These are phyloP conservation scores for Heracleum sosnowskyi DNA, from an alignment of 129 eudicot species.

Conservation along the genomic window DNA sequence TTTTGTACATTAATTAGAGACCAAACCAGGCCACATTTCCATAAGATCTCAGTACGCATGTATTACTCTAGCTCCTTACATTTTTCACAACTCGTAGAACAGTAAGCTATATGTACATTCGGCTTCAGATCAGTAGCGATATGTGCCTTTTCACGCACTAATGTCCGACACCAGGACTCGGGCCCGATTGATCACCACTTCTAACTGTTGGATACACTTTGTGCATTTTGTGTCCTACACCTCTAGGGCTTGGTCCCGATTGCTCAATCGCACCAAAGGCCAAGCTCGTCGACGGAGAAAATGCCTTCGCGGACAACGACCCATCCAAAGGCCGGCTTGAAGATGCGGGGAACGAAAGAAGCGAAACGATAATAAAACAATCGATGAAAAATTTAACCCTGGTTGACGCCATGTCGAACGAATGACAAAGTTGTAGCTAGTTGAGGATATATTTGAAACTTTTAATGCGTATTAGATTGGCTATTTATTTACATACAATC, in stretches of 20 bases:
- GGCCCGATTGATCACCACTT: background rate
- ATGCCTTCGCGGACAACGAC: background rate
- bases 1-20: too few species aligned
- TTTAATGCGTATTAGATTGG: background rate
- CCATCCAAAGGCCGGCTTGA: background rate
- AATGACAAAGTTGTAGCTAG: background rate
- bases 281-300: background rate
- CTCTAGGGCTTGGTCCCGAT: background rate
- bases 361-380: background rate
- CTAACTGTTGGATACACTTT: too few species aligned
- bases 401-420: background rate
- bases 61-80: background rate
- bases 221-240: background rate
- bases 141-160: too few species aligned
- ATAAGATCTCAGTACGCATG: too few species aligned
- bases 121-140: background rate
- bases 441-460: too few species aligned
- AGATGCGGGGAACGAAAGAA: background rate
- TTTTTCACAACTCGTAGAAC: background rate
- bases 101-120: background rate
- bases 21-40: too few species aligned
- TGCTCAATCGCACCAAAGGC: background rate
- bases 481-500: background rate
- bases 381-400: background rate
- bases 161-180: constrained; percentile 10